A percentile compares a stretch with the other conserved stretches of the same genome.
phyloP scores from a whole-genome alignment of 768 basidiomycete species.

The Boletus rubescentipes region DNA sequence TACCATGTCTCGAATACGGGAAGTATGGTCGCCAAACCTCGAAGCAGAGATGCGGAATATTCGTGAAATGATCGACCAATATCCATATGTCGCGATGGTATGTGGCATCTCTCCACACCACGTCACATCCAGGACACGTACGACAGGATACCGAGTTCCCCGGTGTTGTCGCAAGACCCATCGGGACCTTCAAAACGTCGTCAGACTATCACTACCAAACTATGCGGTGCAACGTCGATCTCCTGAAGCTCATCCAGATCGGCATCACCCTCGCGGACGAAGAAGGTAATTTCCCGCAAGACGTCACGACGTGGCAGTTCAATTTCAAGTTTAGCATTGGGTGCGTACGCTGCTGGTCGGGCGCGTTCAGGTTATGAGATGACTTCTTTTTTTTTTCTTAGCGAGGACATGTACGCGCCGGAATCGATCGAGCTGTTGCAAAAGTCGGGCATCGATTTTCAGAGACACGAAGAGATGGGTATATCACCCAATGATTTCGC shows the following conservation, averaged over 20 bases:
- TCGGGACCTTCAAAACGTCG: constrained; percentile 93
- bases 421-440: constrained; percentile 93
- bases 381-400: constrained; percentile 29
- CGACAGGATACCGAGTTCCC: constrained; percentile 97
- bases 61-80: constrained; percentile 82
- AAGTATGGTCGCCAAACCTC: constrained; percentile 94
- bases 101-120: constrained; percentile 28
- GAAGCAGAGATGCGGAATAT: constrained; percentile 90
- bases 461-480: constrained; percentile 88
- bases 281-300: constrained; percentile 87
- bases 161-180: constrained; percentile 95
- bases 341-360: constrained; percentile 46
- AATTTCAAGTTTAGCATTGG: constrained; percentile 92
- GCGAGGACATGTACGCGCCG: constrained; percentile 99
- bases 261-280: constrained; percentile 94
- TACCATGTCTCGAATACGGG: constrained; percentile 81
- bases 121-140: constrained; percentile 1
- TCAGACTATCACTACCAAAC: constrained; percentile 99
- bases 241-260: constrained; percentile 96
- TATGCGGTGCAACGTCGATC: constrained; percentile 98
- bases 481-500: constrained; percentile 94
- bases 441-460: constrained; percentile 95
- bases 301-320: constrained; percentile 97
- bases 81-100: constrained; percentile 95
- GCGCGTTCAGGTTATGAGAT: not conserved